Conservation (phyloP, 2,329 filamentous ascomycete genomes). For the Ascochyta rabiei region DNA sequence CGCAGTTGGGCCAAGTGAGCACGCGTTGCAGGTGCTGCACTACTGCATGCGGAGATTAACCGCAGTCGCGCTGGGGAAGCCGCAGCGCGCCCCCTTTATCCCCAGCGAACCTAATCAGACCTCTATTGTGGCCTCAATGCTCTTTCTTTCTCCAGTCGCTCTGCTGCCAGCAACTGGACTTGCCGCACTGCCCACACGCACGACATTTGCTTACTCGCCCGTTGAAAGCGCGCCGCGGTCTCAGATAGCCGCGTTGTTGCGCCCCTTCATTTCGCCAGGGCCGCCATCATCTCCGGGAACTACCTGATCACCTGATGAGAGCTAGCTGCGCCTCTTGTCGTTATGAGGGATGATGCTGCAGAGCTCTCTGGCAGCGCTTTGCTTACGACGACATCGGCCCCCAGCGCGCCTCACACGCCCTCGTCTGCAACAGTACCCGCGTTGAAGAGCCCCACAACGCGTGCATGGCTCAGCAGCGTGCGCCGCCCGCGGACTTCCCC, state of each 20-base stretch:
- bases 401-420: conserved; percentile 1
- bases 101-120: conserved; percentile 7
- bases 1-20: conserved; percentile 26
- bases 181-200: conserved; percentile 17
- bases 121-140: conserved; percentile 9
- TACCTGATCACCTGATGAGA: conserved; percentile 40
- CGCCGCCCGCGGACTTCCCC: conserved; percentile 47
- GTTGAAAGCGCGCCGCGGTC: conserved; percentile 18
- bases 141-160: conserved; percentile 25
- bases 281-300: conserved; percentile 32
- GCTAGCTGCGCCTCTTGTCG: conserved; percentile 33
- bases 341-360: conserved; percentile 43
- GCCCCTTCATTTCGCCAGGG: conserved; percentile 39
- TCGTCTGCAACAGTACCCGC: conserved; percentile 17
- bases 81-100: conserved; percentile 7
- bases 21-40: conserved; percentile 26
- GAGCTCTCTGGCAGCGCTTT: conserved; percentile 28
- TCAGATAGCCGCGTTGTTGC: conserved; percentile 22
- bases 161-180: conserved; percentile 19
- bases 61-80: conserved; percentile 11
- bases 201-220: conserved; percentile 11
- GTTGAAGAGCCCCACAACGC: conserved; percentile 32
- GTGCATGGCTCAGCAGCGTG: conserved; percentile 46
- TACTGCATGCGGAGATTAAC: conserved; percentile 17
- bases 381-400: conserved; percentile 18